Conservation (phyloP, 768 basidiomycete genomes). For the Kwoniella europaea region DNA sequence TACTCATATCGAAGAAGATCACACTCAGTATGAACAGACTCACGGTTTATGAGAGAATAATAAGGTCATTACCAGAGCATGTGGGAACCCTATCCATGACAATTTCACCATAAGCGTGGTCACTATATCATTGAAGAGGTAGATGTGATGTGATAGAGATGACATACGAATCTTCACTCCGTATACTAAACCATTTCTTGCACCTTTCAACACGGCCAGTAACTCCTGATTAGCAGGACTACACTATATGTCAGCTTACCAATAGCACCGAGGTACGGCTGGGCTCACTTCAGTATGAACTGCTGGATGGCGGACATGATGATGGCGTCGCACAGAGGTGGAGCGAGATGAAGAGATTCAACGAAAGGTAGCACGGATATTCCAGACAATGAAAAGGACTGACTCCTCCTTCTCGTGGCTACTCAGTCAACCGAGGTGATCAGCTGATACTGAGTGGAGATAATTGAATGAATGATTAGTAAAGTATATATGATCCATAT, state of each 20-base stretch:
- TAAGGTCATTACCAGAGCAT: slow-evolving; percentile 94
- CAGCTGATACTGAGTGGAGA: too few species aligned
- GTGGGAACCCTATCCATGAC: slow-evolving; percentile 73
- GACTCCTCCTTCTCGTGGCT: too few species aligned
- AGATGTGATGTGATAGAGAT: slow-evolving; percentile 5
- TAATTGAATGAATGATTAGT: too few species aligned
- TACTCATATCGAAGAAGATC: too few species aligned
- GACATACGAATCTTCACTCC: slow-evolving; percentile 55
- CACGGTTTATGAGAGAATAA: slow-evolving; percentile 91
- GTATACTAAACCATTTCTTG: slow-evolving; percentile 60
- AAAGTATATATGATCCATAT: too few species aligned
- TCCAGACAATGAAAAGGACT: too few species aligned
- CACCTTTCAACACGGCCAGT: slow-evolving; percentile 91
- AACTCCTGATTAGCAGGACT: slow-evolving; percentile 83
- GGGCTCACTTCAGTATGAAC: background rate
- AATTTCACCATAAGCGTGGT: background rate
- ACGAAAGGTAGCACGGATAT: background rate
- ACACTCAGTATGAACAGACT: slow-evolving; percentile 56
- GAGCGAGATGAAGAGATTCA: background rate
- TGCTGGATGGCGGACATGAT: background rate
- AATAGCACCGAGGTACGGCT: background rate
- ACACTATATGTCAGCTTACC: background rate
- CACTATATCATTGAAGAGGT: background rate
- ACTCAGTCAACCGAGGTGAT: too few species aligned
- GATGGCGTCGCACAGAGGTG: background rate